A percentile compares a stretch with the other conserved stretches of the same genome.
phyloP scores from a whole-genome alignment of 2,329 filamentous ascomycete genomes.

The Xylaria sp. region DNA sequence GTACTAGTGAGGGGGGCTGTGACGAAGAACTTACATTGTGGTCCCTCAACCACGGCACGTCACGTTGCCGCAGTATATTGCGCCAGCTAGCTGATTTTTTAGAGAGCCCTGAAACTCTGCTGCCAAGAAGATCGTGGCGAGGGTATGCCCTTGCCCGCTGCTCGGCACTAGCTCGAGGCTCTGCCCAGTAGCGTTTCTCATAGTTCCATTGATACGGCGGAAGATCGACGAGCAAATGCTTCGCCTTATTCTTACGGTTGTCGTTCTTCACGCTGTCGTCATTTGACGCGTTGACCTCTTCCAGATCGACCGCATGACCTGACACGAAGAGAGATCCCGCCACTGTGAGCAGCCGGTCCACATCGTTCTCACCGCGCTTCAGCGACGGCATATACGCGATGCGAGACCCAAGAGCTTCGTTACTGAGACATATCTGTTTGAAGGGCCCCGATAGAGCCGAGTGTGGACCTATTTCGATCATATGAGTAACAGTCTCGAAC shows the following conservation, averaged over 20 bases:
- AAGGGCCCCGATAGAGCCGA: conserved; percentile 48
- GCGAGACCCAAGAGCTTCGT: conserved; percentile 34
- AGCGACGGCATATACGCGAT: conserved; percentile 42
- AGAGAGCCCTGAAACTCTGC: conserved; percentile 34
- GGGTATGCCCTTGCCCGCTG: conserved; percentile 39
- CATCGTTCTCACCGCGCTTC: conserved; percentile 40
- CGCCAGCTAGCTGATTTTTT: conserved; percentile 39
- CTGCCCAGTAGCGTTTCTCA: conserved; percentile 40
- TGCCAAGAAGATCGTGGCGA: conserved; percentile 47
- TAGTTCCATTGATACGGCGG: conserved; percentile 50
- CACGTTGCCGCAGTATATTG: conserved; percentile 39
- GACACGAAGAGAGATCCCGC: conserved; percentile 45
- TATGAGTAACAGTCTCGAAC: conserved; percentile 41
- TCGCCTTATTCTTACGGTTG: conserved; percentile 34
- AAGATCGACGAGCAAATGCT: conserved; percentile 44
- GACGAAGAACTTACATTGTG: conserved; percentile 30
- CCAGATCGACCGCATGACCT: conserved; percentile 43
- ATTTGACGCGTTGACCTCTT: conserved; percentile 37
- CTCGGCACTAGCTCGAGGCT: conserved; percentile 45
- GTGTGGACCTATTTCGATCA: conserved; percentile 50
- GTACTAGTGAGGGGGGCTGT: conserved; percentile 7
- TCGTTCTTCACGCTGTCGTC: conserved; percentile 18
- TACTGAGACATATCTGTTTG: conserved; percentile 51
- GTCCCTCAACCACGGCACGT: conserved; percentile 39
- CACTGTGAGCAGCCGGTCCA: conserved; percentile 39